Conservation (phyloP, 2,329 filamentous ascomycete species). For the Neoscytalidium dimidiatum region DNA sequence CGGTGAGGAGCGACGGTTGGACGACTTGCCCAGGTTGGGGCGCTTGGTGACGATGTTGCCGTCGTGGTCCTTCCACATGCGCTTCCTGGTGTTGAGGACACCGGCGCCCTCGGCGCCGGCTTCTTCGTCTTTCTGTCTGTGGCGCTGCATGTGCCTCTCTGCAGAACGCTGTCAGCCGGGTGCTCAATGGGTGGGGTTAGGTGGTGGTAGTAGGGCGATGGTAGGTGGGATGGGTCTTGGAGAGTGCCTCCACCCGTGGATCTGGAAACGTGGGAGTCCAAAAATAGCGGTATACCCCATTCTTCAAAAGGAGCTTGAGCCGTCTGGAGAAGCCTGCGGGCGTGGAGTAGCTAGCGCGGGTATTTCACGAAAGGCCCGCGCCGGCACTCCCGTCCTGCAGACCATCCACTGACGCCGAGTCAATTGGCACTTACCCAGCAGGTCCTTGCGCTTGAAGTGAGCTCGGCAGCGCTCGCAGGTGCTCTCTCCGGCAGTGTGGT, state of each 20-base stretch:
- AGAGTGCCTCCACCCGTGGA: background rate
- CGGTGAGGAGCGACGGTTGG: background rate
- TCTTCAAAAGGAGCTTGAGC: conserved; percentile 10
- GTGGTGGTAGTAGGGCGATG: no score
- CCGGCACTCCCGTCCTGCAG: background rate
- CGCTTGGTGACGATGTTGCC: conserved; percentile 54
- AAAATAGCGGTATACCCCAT: conserved; percentile 1
- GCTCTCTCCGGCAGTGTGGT: conserved; percentile 54
- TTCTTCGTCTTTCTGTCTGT: conserved; percentile 57
- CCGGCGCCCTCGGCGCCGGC: conserved; percentile 55
- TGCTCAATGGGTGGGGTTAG: conserved; percentile 17
- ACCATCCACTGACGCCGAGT: background rate
- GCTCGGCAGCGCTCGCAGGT: conserved; percentile 62
- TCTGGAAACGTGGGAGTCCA: background rate
- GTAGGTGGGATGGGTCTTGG: conserved; percentile 17
- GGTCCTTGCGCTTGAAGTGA: conserved; percentile 62
- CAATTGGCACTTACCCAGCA: conserved; percentile 51
- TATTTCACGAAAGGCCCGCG: conserved; percentile 11
- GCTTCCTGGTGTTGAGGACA: conserved; percentile 56
- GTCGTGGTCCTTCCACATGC: conserved; percentile 57
- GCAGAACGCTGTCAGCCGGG: conserved; percentile 26
- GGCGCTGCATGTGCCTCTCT: conserved; percentile 61
- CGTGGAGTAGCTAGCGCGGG: background rate
- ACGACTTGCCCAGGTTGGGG: conserved; percentile 27
- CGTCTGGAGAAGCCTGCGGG: background rate